Evolutionary conservation across 139 green algal species (phyloP), one percentile per base, ranked within the genome.

Genomic region (Tetradesmus lagerheimii): DNA sequence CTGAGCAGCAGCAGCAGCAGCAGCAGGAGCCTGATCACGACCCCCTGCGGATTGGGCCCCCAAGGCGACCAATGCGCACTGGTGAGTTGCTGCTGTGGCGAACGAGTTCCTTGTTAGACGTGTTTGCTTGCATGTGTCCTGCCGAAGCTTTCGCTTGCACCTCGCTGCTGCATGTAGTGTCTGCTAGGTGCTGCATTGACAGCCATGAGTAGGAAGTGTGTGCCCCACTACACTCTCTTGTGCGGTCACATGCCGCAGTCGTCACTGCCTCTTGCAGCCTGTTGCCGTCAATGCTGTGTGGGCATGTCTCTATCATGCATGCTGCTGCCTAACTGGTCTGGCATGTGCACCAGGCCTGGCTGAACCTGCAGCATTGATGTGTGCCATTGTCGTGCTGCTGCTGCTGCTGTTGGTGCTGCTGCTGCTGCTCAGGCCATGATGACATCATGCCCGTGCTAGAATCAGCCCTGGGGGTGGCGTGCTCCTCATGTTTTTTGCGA

Each of bases 381-480:
- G 5, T 27, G 34, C 75, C 15, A 9, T 43, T 81, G 15, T 81
- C 34, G 9, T 38, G 15, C 37, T 45, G 50, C 50, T 25, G 14
- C 50, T 64, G 50, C 50, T 25, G 50, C 50, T 27, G 50, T 53
- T 53, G 38, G 34, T 57, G 76, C 76, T 31, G 23, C 37, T 31
- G 34, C 20, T 83, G 38, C 38, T 37, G 4, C 14, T 20, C 34
- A 57, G 20, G 25, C 41, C 79, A 81, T 15, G 88, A 91, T 45
- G 88, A 91, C 88, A 83, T 88, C 27, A 88, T 91, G 80, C 80
- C 88, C 14, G 37, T 91, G 11, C 14, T 78, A 27, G 64, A 43
- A 43, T 41, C 16, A 67, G 80, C 27, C 31, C 23, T 50, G 85
- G 85, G 9, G 57, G 29, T 71, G 41, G 71, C 6, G 34, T 57